Percentiles rank a stretch among this genome's conserved stretches.
Conservation (phyloP, 169 alveolate genomes). For the Eimeria acervulina region DNA sequence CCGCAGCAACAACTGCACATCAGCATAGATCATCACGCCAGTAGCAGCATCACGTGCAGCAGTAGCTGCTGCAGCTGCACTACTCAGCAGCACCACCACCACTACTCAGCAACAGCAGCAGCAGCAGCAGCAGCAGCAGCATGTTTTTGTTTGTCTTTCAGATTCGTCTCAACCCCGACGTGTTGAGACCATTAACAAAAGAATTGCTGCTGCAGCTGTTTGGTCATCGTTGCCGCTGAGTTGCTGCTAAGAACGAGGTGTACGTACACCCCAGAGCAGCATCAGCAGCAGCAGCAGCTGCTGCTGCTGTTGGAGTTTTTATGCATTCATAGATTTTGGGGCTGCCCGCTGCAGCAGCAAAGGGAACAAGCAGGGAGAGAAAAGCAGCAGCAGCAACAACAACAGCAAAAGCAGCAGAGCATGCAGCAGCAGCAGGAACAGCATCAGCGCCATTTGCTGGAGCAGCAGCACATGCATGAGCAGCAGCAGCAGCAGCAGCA, state of each 20-base stretch:
- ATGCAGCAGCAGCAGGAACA: no score
- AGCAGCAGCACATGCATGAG: no score
- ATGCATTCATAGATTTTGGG: neutral
- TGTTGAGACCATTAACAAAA: constrained; percentile 9
- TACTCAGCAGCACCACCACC: neutral
- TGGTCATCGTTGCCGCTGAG: constrained; percentile 53
- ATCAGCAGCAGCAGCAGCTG: neutral
- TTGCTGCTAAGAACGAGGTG: neutral
- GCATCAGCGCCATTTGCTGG: no score
- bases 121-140: neutral
- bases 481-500: neutral
- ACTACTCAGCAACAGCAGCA: neutral
- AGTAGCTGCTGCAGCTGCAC: no score
- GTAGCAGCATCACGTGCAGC: no score
- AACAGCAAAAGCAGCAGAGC: constrained; percentile 1
- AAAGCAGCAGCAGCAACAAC: constrained; percentile 2
- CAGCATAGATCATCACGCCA: no score
- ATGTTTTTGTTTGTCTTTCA: neutral
- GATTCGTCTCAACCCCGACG: constrained; percentile 40
- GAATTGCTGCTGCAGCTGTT: constrained; percentile 71
- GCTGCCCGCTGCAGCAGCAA: neutral
- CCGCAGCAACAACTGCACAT: no score
- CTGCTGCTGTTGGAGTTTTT: neutral
- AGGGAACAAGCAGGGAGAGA: neutral
- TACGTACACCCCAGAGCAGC: neutral